Percentiles rank a stretch among this genome's conserved stretches.
Evolutionary conservation across 805 yeast species (phyloP).

Genomic region (Zygotorulaspora sp.): DNA sequence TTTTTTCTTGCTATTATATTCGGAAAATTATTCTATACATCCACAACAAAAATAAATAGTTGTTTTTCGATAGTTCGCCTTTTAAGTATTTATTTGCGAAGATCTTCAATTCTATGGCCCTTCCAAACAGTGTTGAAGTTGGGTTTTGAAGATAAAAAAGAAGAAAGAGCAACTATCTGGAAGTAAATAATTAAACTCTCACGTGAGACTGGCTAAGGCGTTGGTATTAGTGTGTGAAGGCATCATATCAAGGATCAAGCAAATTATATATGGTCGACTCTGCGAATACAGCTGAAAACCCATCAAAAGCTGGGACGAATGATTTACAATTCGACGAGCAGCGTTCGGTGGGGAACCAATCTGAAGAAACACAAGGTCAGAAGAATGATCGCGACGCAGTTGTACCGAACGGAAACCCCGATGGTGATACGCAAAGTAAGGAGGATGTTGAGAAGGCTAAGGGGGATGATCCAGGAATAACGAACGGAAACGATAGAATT

Average conservation of each 20-base stretch:
- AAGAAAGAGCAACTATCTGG: too few species aligned
- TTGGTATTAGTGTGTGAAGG: too few species aligned
- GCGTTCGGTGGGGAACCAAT: not conserved
- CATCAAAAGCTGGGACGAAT: not conserved
- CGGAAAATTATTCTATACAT: conserved; percentile 2
- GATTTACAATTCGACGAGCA: not conserved
- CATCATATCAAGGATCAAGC: not conserved
- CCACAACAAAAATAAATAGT: not conserved
- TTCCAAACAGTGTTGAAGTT: too few species aligned
- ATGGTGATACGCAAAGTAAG: too few species aligned
- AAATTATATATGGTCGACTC: not conserved
- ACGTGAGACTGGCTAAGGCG: too few species aligned
- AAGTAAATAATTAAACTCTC: too few species aligned
- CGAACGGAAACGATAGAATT: not conserved
- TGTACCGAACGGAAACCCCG: not conserved
- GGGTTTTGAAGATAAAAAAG: too few species aligned
- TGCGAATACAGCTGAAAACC: not conserved
- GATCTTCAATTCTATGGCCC: too few species aligned
- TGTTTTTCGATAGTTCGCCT: too few species aligned
- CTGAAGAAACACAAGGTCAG: not conserved
- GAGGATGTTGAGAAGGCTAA: not conserved
- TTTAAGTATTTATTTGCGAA: not conserved
- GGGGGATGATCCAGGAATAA: not conserved
- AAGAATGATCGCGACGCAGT: too few species aligned
- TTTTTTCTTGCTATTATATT: conserved; percentile 1